These are phyloP conservation scores for Gyromitra esculenta DNA, from an alignment of 2,329 filamentous ascomycete species.

Conservation along the genomic window DNA sequence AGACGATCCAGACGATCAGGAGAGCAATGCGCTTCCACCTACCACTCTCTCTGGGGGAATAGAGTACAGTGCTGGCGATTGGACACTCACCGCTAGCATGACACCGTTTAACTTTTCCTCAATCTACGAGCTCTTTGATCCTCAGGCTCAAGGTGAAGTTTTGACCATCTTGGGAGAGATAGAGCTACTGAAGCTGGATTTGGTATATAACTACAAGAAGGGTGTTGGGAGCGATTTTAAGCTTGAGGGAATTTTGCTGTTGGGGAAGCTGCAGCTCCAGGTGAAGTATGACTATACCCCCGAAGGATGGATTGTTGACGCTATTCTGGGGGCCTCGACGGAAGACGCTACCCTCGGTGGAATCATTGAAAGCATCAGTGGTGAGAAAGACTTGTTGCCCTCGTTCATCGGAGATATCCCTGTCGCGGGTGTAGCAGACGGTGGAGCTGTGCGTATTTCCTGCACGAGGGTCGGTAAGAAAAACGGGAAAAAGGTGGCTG, in stretches of 20 bases:
- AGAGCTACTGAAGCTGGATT: constrained; percentile 41
- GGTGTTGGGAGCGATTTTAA: constrained; percentile 46
- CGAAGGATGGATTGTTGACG: constrained; percentile 47
- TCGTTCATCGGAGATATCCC: constrained; percentile 44
- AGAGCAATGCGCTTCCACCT: neutral
- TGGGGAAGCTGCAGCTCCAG: constrained; percentile 53
- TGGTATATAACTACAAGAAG: constrained; percentile 53
- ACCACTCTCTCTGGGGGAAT: constrained; percentile 11
- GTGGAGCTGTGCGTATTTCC: neutral
- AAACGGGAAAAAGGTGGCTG: neutral
- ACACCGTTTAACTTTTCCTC: constrained; percentile 31
- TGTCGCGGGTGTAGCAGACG: neutral
- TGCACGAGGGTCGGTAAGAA: neutral
- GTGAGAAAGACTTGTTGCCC: constrained; percentile 30
- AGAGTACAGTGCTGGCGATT: constrained; percentile 19
- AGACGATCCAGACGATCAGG: neutral
- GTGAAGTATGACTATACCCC: constrained; percentile 51
- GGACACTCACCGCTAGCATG: constrained; percentile 27
- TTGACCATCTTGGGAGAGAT: constrained; percentile 52
- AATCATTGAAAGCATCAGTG: constrained; percentile 36
- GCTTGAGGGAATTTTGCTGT: constrained; percentile 52
- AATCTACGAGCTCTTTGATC: constrained; percentile 49
- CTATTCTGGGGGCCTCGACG: constrained; percentile 11
- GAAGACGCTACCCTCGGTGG: constrained; percentile 29
- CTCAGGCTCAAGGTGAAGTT: constrained; percentile 41